Evolutionary conservation across 148 eudicot genomes (phyloP), one percentile per base, ranked within the genome.

Genomic region (Persicaria maculosa): DNA sequence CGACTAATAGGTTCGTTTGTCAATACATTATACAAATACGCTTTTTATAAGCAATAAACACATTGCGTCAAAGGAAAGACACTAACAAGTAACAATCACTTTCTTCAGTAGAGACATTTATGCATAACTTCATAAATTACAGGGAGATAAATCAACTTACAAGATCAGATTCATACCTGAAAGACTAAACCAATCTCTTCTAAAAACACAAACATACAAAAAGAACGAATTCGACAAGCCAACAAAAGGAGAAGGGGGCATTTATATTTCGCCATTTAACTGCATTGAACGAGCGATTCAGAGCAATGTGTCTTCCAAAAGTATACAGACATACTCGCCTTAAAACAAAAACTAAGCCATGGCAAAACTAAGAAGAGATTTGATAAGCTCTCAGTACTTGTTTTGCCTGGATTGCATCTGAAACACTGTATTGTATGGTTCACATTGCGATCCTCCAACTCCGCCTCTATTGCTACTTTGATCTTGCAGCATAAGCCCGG

Each of bases 401-500:
- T 36, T 36, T 62, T 65, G 40, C 12, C 77, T 64, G 16, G 83
- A 12, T 71, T 82, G 83, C 55, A 85, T 50, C 71, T 68, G 81
- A 68, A 78, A 77, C 74, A 50, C 50, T 45, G 80, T 45, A 68
- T 74, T 72, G 53, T 50, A 74, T 16, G 62, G 50, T 50, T 75
- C 80, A 6, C 46, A 69, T 43, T 80, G 77, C 71, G 76, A 52
- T 15, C 80, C 67, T 47, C 57, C 55, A 72, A 72, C 40, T 5
- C 52, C 55, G 5, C 74, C 74, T 17, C 57, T 20, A 40, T 50
- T 50, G 43, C 44, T 10, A 45, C 57, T 52, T 46, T 72, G 74
- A 52, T 72, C 74, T 72, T 48, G 55, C 16, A 72, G 74, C 74
- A 9, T 48, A 72, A 72, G 53, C 74, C 74, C 74, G 4, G 22